Base-by-base conservation (phyloP, 176 grass and related monocot genomes). In the Juncus effusus region DNA sequence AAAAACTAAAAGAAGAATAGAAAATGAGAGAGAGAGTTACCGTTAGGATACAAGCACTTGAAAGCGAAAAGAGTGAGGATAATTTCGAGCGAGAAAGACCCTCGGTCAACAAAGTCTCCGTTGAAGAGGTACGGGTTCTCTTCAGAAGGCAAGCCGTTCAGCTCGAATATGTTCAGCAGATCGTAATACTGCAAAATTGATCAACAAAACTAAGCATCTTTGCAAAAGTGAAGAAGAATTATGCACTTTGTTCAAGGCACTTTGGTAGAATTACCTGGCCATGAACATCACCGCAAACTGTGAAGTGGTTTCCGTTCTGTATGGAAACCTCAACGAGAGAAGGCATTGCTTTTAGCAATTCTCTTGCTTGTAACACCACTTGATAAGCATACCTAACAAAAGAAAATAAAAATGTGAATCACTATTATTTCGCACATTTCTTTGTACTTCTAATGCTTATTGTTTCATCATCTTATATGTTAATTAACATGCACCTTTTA, bases 101-200 rank as follows among this genome's bases (percentile, higher is more conserved):
- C 94, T 80, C 89, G 89, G 73, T 99, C 94, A 52, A 93, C 94
- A 76, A 99, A 99, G 54, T 99, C 94, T 16, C 94, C 94, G 78
- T 90, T 99, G 76, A 99, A 99, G 16, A 99, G 74, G 76, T 99
- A 99, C 52, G 88, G 94, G 38, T 99, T 99, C 44, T 93, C 94
- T 73, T 99, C 85, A 5, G 94, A 99, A 14, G 94, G 94, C 78
- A 99, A 79, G 9, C 94, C 94, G 56, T 93, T 99, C 53, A 99
- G 83, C 72, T 93, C 78, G 82, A 99, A 93, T 76, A 99, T 85
- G 70, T 99, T 93, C 63, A 99, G 13, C 15, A 99, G 45, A 82
- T 99, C 94, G 60, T 82, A 99, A 63, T 78, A 99, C 88, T 99
- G 82, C 64, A 86, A 41, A 36, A 62, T 9, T 45, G 64, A 68